Evolutionary conservation across 1,284 basidiomycete species (phyloP), one percentile per base, ranked within the genome.

Genomic region (Ceratorhiza oryzae-sativae): DNA sequence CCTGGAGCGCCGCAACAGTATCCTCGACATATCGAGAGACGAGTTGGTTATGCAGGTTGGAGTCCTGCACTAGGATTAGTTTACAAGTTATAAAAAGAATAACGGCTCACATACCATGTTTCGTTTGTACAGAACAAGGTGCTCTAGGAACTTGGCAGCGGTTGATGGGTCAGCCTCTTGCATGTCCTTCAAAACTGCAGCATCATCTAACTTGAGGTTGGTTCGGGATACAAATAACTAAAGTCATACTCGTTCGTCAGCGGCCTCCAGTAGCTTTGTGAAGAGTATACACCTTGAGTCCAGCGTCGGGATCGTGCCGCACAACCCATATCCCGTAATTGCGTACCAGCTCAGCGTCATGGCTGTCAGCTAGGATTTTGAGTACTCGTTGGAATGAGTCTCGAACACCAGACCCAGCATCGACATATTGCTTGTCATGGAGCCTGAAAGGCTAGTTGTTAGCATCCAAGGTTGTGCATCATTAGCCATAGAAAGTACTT

Each of bases 251-350:
- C 41, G 53, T 36, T 55, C 20, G 53, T 23, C 8, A 9, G 23
- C 9, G 42, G 32, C 65, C 10, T 27, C 10, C 27, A 53, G 20
- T 25, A 42, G 56, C 73, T 63, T 27, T n/a, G 25, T n/a, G 32
- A 60, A 49, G 49, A 34, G 3, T 61, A 77, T 81, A 62, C 75
- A 93, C 93, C 82, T 88, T 87, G 41, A 97, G 78, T 0, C 90
- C 93, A 45, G 86, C 86, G 20, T 90, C 88, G 0, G 86, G 82
- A 78, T 93, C 88, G 30, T 86, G 85, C 75, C 85, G 86, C 0
- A 89, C 84, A 25, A 98, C 80, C 95, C 95, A 97, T 4, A 93
- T 79, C 0, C 87, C 90, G 87, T 93, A 95, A 63, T 86, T 84
- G 72, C 89, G 87, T 2, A 89, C 86, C 56, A 93, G 77, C 4